A percentile compares a stretch with the other conserved stretches of the same genome.
Evolutionary conservation across 805 yeast genomes (phyloP).

Genomic region (Saturnispora hagleri): DNA sequence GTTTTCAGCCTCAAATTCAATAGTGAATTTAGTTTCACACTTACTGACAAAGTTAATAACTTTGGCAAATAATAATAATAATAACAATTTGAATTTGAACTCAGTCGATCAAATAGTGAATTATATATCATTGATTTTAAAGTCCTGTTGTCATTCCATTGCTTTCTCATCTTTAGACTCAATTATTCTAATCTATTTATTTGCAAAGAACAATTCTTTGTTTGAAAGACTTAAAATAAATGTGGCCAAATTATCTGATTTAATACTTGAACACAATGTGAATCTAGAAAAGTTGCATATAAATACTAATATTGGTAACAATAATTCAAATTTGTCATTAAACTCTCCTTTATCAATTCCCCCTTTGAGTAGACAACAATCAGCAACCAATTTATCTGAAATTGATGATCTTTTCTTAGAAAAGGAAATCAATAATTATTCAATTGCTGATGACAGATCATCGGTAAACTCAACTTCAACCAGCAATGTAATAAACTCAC

Average conservation of each 20-base stretch:
- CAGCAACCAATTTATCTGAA: slow-evolving; percentile 6
- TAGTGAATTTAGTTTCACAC: slow-evolving; percentile 36
- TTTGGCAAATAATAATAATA: slow-evolving; percentile 34
- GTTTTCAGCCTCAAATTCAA: slow-evolving; percentile 38
- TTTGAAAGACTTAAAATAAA: slow-evolving; percentile 31
- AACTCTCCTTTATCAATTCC: not conserved
- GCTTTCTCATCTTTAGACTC: slow-evolving; percentile 44
- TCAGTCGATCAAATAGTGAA: slow-evolving; percentile 28
- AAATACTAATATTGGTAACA: not conserved
- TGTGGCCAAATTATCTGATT: slow-evolving; percentile 24
- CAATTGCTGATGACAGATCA: slow-evolving; percentile 1
- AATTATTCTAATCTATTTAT: slow-evolving; percentile 42
- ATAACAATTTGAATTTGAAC: not conserved
- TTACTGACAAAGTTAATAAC: slow-evolving; percentile 32
- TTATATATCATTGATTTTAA: slow-evolving; percentile 46
- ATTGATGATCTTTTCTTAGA: slow-evolving; percentile 11
- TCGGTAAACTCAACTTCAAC: not conserved
- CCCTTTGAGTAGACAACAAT: slow-evolving; percentile 10
- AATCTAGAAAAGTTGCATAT: slow-evolving; percentile 5
- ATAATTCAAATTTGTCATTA: not conserved
- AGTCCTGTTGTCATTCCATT: slow-evolving; percentile 45
- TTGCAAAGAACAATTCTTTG: slow-evolving; percentile 34
- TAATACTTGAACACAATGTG: slow-evolving; percentile 14
- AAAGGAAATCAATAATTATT: slow-evolving; percentile 6
- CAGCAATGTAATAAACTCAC: not conserved